These are phyloP conservation scores for Aureobasidium pullulans DNA, from an alignment of 2,329 filamentous ascomycete species.

Conservation along the genomic window DNA sequence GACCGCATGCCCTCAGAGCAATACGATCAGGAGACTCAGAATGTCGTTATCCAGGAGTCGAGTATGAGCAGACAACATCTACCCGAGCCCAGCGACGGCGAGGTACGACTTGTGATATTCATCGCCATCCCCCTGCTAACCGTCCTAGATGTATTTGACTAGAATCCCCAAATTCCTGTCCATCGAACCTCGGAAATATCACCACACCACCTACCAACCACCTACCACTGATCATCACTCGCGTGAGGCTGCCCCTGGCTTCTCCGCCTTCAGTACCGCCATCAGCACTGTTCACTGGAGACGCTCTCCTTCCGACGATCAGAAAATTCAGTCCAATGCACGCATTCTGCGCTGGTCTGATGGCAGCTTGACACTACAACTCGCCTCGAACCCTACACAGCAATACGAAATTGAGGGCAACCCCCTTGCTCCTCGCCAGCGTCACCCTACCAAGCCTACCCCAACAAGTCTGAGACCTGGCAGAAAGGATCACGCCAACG, in stretches of 20 bases:
- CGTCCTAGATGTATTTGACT: slow-evolving; percentile 56
- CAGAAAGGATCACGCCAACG: slow-evolving; percentile 57
- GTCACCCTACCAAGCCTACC: slow-evolving; percentile 42
- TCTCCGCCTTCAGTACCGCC: slow-evolving; percentile 56
- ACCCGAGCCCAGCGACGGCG: slow-evolving; percentile 63
- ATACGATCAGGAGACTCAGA: slow-evolving; percentile 42
- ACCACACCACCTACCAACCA: slow-evolving; percentile 58
- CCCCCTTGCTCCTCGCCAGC: slow-evolving; percentile 55
- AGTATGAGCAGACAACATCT: slow-evolving; percentile 61
- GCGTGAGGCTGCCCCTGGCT: slow-evolving; percentile 37
- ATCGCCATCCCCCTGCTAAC: not conserved
- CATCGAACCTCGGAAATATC: slow-evolving; percentile 61
- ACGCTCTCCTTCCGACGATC: slow-evolving; percentile 56
- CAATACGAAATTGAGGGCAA: slow-evolving; percentile 71
- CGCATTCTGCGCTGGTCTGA: slow-evolving; percentile 72
- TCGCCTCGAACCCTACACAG: slow-evolving; percentile 58
- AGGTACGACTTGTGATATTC: slow-evolving; percentile 40
- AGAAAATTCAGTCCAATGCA: slow-evolving; percentile 65
- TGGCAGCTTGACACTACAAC: slow-evolving; percentile 66
- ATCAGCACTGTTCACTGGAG: slow-evolving; percentile 64
- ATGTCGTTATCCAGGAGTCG: slow-evolving; percentile 49
- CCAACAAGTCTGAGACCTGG: slow-evolving; percentile 31
- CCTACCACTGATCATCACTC: slow-evolving; percentile 52
- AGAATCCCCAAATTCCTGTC: slow-evolving; percentile 67
- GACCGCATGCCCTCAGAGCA: slow-evolving; percentile 53